A percentile compares a stretch with the other conserved stretches of the same genome.
phyloP scores from a whole-genome alignment of 352 stramenopile genomes.

The Poterioochromonas sp. region DNA sequence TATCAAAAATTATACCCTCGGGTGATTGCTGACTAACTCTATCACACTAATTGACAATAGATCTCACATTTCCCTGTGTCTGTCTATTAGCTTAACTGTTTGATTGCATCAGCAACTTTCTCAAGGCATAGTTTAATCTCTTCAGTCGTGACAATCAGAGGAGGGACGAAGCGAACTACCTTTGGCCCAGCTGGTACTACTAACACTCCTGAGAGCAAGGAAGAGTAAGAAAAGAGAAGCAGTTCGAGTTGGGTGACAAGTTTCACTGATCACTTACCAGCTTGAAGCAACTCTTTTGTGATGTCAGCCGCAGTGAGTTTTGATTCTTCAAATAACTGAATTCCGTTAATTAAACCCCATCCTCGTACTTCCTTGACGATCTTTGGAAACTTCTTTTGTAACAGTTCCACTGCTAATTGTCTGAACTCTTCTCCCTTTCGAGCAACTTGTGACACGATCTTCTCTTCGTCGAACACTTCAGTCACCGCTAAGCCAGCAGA shows the following conservation, averaged over 20 bases:
- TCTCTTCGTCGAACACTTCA: slow-evolving; percentile 58
- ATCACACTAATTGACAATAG: no score
- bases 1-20: no score
- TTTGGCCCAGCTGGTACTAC: slow-evolving; percentile 60
- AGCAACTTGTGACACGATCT: slow-evolving; percentile 58
- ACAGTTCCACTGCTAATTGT: slow-evolving; percentile 49
- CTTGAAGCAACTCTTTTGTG: slow-evolving; percentile 3
- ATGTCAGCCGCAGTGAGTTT: not conserved
- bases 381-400: slow-evolving; percentile 52
- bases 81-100: no score
- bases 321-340: slow-evolving; percentile 50
- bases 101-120: slow-evolving; percentile 55
- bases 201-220: no score
- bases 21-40: no score
- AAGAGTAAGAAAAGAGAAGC: slow-evolving; percentile 39
- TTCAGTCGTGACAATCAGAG: slow-evolving; percentile 62
- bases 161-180: slow-evolving; percentile 73
- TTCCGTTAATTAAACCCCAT: slow-evolving; percentile 63
- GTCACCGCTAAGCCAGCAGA: slow-evolving; percentile 69
- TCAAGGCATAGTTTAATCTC: slow-evolving; percentile 57
- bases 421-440: slow-evolving; percentile 58
- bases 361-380: slow-evolving; percentile 59
- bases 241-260: slow-evolving; percentile 37
- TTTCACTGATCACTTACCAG: not conserved
- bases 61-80: no score